Conservation (phyloP, 2,329 filamentous ascomycete species). For the Exophiala phaeomuriformis region DNA sequence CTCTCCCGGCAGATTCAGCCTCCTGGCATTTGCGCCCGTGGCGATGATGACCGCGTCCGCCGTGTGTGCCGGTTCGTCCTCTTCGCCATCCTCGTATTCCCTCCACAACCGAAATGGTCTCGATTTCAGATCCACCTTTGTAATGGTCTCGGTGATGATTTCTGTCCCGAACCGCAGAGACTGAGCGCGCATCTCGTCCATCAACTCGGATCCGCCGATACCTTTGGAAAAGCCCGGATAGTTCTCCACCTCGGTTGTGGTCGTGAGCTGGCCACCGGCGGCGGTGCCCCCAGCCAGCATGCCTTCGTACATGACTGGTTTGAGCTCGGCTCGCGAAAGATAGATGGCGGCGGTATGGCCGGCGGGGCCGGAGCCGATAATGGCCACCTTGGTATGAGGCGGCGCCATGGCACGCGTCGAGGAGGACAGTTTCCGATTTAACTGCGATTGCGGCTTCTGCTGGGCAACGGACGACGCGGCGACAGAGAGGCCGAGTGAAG, state of each 20-base stretch:
- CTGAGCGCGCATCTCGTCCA: constrained; percentile 93
- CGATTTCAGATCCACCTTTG: constrained; percentile 72
- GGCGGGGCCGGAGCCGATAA: constrained; percentile 90
- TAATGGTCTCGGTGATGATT: constrained; percentile 87
- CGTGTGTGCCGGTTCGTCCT: constrained; percentile 66
- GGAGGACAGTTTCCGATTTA: constrained; percentile 29
- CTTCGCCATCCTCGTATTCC: constrained; percentile 69
- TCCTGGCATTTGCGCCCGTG: constrained; percentile 84
- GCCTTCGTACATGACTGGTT: constrained; percentile 93
- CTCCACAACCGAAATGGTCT: constrained; percentile 90
- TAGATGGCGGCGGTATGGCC: constrained; percentile 97
- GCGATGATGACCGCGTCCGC: constrained; percentile 90
- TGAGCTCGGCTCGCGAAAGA: constrained; percentile 85
- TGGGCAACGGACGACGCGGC: constrained; percentile 61
- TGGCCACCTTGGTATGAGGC: constrained; percentile 25
- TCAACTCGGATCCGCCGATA: constrained; percentile 79
- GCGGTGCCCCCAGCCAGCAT: constrained; percentile 97
- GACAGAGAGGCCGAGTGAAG: constrained; percentile 63
- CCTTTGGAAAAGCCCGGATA: constrained; percentile 89
- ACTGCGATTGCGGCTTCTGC: constrained; percentile 46
- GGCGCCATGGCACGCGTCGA: constrained; percentile 67
- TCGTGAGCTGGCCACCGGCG: constrained; percentile 92
- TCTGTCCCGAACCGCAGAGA: constrained; percentile 86
- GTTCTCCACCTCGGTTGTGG: constrained; percentile 97
- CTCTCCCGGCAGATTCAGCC: constrained; percentile 77